These are phyloP conservation scores for Scedosporium dehoogii DNA, from an alignment of 2,329 filamentous ascomycete species.

Conservation along the genomic window DNA sequence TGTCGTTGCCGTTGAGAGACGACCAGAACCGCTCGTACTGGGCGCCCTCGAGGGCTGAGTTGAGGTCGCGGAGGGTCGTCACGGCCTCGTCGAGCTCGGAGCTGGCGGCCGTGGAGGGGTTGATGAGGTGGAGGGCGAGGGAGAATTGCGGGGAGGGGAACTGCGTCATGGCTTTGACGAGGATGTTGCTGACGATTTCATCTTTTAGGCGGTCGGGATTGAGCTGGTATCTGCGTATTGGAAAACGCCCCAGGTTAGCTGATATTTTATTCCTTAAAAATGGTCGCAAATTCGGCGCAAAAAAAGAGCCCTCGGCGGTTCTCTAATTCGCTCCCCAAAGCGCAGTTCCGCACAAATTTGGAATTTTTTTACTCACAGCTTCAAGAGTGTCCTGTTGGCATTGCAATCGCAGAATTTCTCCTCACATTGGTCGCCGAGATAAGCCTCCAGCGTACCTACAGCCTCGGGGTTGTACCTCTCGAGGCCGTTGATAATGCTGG, in stretches of 20 bases:
- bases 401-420: constrained; percentile 91
- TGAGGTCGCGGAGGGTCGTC: constrained; percentile 73
- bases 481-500: constrained; percentile 88
- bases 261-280: not conserved
- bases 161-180: constrained; percentile 94
- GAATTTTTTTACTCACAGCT: constrained; percentile 63
- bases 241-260: not conserved
- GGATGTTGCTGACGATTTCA: constrained; percentile 96
- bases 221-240: constrained; percentile 79
- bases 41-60: constrained; percentile 78
- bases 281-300: not conserved
- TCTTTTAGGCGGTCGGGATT: constrained; percentile 97
- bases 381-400: constrained; percentile 89
- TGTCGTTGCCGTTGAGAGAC: constrained; percentile 83
- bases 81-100: constrained; percentile 83
- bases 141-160: constrained; percentile 95
- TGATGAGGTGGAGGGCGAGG: constrained; percentile 87
- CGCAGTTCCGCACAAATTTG: too few relatives aligned
- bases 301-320: too few relatives aligned
- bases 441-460: constrained; percentile 84
- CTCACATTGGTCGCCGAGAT: constrained; percentile 91
- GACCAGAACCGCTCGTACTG: constrained; percentile 92
- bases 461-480: constrained; percentile 99
- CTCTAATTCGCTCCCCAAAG: too few relatives aligned
- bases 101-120: constrained; percentile 57